These are phyloP conservation scores for Apophysomyces elegans DNA, from an alignment of 371 early-diverging fungal species.

Conservation along the genomic window DNA sequence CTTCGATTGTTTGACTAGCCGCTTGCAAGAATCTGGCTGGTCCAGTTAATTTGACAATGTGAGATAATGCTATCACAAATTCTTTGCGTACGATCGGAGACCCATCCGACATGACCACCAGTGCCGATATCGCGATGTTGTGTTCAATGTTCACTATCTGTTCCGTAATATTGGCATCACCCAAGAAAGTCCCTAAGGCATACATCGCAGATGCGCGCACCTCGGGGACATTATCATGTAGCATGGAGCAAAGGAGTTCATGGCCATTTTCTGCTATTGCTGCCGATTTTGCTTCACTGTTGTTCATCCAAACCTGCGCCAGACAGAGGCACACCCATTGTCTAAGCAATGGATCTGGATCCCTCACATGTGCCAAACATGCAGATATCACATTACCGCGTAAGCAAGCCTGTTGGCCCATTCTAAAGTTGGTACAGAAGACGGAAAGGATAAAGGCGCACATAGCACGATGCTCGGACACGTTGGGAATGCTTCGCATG, in stretches of 20 bases:
- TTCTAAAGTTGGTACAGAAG: constrained; percentile 81
- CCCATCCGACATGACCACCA: constrained; percentile 74
- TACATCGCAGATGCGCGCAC: constrained; percentile 86
- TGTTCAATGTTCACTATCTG: constrained; percentile 73
- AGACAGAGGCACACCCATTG: constrained; percentile 92
- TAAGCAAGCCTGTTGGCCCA: constrained; percentile 87
- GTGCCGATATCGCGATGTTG: constrained; percentile 66
- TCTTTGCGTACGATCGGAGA: constrained; percentile 85
- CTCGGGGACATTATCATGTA: constrained; percentile 80
- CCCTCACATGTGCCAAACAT: constrained; percentile 72
- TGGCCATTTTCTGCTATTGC: constrained; percentile 77
- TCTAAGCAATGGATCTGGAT: constrained; percentile 83
- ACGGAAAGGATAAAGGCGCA: constrained; percentile 90
- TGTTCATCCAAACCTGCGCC: constrained; percentile 84
- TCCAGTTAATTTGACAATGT: constrained; percentile 66
- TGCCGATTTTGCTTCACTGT: constrained; percentile 73
- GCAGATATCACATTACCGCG: constrained; percentile 70
- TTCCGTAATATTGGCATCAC: constrained; percentile 72
- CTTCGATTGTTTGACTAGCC: constrained; percentile 72
- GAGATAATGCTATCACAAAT: constrained; percentile 73
- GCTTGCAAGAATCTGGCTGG: constrained; percentile 62
- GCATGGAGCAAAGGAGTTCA: constrained; percentile 62
- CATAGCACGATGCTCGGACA: constrained; percentile 92
- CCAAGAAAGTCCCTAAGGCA: constrained; percentile 81
- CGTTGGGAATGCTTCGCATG: constrained; percentile 65